phyloP scores from a whole-genome alignment of 1,284 basidiomycete species.

The Heterobasidion parviporum region DNA sequence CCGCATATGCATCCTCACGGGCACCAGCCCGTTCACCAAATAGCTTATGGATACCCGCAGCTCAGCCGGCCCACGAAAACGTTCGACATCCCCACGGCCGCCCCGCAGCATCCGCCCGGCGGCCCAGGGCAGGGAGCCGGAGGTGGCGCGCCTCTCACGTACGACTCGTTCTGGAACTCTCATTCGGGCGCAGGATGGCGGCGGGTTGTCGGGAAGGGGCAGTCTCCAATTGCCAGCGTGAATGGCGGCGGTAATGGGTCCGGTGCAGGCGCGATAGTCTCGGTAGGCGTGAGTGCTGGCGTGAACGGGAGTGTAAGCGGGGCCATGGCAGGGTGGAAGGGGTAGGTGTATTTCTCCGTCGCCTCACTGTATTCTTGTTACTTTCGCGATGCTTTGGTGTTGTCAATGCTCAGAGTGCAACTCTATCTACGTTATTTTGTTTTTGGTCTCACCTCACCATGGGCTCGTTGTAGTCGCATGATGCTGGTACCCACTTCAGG shows the following conservation, averaged over 20 bases:
- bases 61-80: slow-evolving; percentile 5
- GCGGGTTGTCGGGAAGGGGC: neutral
- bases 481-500: too few species aligned
- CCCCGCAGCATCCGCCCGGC: neutral
- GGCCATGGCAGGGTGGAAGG: neutral
- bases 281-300: neutral
- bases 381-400: too few species aligned
- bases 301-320: neutral
- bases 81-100: slow-evolving; percentile 12
- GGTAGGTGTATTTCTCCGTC: neutral
- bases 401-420: too few species aligned
- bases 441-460: too few species aligned
- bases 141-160: slow-evolving; percentile 31
- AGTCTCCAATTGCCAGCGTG: neutral
- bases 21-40: neutral
- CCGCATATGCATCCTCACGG: slow-evolving; percentile 8
- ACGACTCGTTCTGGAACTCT: slow-evolving; percentile 61
- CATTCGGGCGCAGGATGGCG: slow-evolving; percentile 25
- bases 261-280: too few species aligned
- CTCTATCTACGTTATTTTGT: too few species aligned
- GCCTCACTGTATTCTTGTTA: too few species aligned
- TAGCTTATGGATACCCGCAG: neutral
- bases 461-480: too few species aligned
- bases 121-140: neutral
- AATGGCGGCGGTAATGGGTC: neutral